Base-by-base conservation (phyloP, 805 yeast species). In the Yueomyces sinensis region DNA sequence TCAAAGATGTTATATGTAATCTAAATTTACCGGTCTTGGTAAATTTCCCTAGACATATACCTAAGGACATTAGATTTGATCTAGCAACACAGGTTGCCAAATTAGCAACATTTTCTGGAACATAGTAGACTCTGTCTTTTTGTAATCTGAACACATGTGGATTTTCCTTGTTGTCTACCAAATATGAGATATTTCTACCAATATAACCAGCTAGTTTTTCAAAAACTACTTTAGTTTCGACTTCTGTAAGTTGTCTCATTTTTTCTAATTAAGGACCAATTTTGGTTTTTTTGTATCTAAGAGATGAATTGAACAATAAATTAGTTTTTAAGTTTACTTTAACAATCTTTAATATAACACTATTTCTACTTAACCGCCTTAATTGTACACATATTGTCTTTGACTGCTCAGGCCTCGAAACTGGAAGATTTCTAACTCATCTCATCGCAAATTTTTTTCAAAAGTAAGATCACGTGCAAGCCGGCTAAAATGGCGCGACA, bases 21-120 rank as follows among this genome's bases (percentile, higher is more conserved):
- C 95, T 74, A 65, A 91, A 91, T 61, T 91, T 91, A 22, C 96
- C 96, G 3, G 96, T 82, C 66, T 91, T 91, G 32, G 98, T 91
- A 66, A 91, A 91, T 58, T 91, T 91, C 15, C 98, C 98, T 39
- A 91, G 66, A 61, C 98, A 91, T 3, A 79, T 72, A 27, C 98
- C 98, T 22, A 91, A 59, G 0, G 96, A 82, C 93, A 89, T 84
- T 44, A 91, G 68, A 50, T 84, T 82, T 30, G 75, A 74, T 65
- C 98, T 74, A 27, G 95, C 82, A 3, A 89, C 82, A 20, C 89
- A 76, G 0, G 96, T 86, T 32, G 98, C 97, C 42, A 77, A 70
- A 45, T 79, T 79, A 34, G 95, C 86, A 27, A 82, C 72, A 41
- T 69, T 64, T 47, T 83, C 95, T 31, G 81, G 68, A 28, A 89